Percentiles rank a stretch among this genome's conserved stretches.
Conservation (phyloP, 129 eudicot genomes). For the carrot (Daucus carota) region DNA sequence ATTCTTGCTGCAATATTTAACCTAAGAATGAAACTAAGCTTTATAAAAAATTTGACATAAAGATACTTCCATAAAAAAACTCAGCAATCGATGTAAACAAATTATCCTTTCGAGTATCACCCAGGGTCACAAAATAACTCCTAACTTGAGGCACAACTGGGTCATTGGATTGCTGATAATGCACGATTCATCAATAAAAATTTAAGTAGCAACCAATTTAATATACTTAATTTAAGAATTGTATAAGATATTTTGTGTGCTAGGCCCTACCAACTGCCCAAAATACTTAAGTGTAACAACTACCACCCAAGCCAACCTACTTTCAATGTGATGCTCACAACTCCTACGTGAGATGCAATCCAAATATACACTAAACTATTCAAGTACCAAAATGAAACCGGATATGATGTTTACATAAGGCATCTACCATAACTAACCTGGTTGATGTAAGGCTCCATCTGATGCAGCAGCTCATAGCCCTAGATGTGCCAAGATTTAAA, state of each 20-base stretch:
- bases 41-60: not conserved
- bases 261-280: not conserved
- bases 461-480: constrained; percentile 99
- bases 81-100: not conserved
- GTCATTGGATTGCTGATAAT: not conserved
- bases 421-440: constrained; percentile 46
- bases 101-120: not conserved
- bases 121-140: not conserved
- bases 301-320: too few relatives aligned
- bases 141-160: not conserved
- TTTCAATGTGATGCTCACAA: too few relatives aligned
- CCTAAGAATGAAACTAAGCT: not conserved
- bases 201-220: not conserved
- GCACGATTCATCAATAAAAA: not conserved
- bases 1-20: not conserved
- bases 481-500: constrained; percentile 24
- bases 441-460: constrained; percentile 98
- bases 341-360: not conserved
- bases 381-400: not conserved
- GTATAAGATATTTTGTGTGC: not conserved
- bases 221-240: not conserved
- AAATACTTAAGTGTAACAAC: too few relatives aligned
- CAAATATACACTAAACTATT: not conserved
- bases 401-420: constrained; percentile 6
- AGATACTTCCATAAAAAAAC: not conserved